phyloP scores from a whole-genome alignment of 2,329 filamentous ascomycete species.

The Pestalotiopsis sp. region DNA sequence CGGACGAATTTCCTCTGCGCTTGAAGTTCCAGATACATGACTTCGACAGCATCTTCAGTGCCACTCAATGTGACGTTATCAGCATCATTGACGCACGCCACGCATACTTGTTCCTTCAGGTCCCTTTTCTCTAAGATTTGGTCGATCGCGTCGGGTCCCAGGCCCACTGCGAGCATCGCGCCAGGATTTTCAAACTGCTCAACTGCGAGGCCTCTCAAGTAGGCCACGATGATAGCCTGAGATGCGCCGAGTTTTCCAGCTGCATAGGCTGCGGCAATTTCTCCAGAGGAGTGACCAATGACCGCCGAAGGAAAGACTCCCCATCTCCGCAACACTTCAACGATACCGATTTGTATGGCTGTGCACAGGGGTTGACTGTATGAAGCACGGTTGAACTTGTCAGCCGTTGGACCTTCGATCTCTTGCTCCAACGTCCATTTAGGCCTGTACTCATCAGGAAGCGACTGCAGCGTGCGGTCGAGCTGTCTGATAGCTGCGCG shows the following conservation, averaged over 20 bases:
- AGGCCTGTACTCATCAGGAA: background rate
- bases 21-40: conserved; percentile 3
- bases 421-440: background rate
- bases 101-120: background rate
- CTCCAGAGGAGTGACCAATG: no score
- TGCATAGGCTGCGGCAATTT: no score
- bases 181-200: background rate
- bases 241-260: background rate
- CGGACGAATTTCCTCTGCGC: conserved; percentile 1
- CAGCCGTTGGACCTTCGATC: background rate
- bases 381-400: background rate
- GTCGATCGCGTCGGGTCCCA: background rate
- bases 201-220: background rate
- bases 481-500: background rate
- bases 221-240: background rate
- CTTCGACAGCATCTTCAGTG: background rate
- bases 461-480: background rate
- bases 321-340: background rate
- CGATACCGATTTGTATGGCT: background rate
- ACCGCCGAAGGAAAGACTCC: background rate
- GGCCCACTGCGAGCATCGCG: background rate
- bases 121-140: conserved; percentile 9
- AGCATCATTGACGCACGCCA: conserved; percentile 9
- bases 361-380: conserved; percentile 8
- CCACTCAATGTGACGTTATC: conserved; percentile 9